These are phyloP conservation scores for Spergularia bocconei DNA, from an alignment of 148 eudicot genomes.

Conservation along the genomic window DNA sequence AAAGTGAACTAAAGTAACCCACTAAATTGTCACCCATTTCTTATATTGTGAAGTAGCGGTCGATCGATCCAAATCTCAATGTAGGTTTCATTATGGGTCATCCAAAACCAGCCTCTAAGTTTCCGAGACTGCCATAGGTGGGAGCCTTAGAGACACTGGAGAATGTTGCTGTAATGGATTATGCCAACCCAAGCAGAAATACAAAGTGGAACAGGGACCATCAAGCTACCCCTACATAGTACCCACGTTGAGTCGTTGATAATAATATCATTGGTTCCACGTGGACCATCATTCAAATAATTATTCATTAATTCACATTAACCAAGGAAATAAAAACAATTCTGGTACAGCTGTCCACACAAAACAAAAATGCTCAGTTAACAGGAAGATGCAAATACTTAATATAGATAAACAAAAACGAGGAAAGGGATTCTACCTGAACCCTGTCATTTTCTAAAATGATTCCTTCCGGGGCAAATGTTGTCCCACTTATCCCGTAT, in stretches of 20 bases:
- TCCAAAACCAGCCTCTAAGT: too few relatives aligned
- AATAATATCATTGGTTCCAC: background rate
- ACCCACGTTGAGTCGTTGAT: background rate
- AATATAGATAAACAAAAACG: constrained; percentile 2
- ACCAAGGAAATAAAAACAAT: background rate
- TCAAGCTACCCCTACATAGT: background rate
- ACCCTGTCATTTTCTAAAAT: constrained; percentile 54
- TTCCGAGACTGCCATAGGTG: too few relatives aligned
- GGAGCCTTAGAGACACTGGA: too few relatives aligned
- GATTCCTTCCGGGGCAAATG: constrained; percentile 94
- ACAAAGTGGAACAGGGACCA: background rate
- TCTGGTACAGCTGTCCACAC: background rate
- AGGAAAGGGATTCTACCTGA: constrained; percentile 45
- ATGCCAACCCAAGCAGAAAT: background rate
- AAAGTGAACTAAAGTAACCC: too few relatives aligned
- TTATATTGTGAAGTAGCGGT: too few relatives aligned
- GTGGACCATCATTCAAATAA: background rate
- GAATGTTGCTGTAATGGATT: background rate
- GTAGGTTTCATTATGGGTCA: too few relatives aligned
- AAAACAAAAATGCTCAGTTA: background rate
- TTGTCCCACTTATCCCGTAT: constrained; percentile 81
- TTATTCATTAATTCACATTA: background rate
- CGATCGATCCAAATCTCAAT: too few relatives aligned
- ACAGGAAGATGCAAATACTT: background rate
- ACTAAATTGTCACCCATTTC: too few relatives aligned